Evolutionary conservation across 768 basidiomycete species (phyloP).

Genomic region (Leucocoprinus sp.): DNA sequence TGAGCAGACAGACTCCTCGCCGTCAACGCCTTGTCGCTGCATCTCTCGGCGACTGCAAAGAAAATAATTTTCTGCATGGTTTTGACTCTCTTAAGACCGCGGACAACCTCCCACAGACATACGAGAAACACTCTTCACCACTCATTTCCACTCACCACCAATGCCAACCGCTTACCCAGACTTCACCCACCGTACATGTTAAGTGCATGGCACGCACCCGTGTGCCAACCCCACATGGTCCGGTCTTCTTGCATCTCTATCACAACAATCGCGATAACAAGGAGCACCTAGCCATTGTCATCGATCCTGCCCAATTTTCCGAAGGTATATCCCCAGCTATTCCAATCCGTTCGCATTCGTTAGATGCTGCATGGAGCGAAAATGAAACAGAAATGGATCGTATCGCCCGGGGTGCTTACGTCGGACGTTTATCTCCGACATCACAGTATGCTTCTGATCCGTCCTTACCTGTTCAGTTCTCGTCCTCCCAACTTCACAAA

Average conservation of each 20-base stretch:
- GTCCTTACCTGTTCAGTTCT: constrained; percentile 16
- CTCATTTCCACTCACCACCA: constrained; percentile 17
- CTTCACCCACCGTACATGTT: constrained; percentile 34
- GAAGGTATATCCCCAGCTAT: constrained; percentile 36
- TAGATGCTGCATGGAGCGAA: constrained; percentile 80
- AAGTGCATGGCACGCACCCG: constrained; percentile 96
- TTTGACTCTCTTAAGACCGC: constrained; percentile 28
- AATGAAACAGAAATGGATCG: constrained; percentile 91
- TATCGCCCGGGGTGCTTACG: constrained; percentile 87
- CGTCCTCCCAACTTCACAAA: constrained; percentile 16
- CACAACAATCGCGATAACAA: constrained; percentile 89
- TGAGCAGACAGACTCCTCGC: constrained; percentile 71
- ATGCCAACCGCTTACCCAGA: constrained; percentile 28
- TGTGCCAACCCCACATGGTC: constrained; percentile 93
- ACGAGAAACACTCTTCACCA: constrained; percentile 36
- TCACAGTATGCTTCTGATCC: constrained; percentile 39
- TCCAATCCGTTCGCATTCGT: constrained; percentile 68
- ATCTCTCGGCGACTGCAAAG: constrained; percentile 35
- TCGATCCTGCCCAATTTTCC: constrained; percentile 81
- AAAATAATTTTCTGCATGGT: constrained; percentile 37
- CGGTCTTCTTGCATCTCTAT: constrained; percentile 89
- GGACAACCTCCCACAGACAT: constrained; percentile 30
- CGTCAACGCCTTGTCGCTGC: constrained; percentile 41
- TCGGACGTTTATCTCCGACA: constrained; percentile 66
- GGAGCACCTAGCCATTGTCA: constrained; percentile 93